A percentile compares a stretch with the other conserved stretches of the same genome.
Evolutionary conservation across 768 basidiomycete genomes (phyloP).

Genomic region (Wakefieldia striispora): DNA sequence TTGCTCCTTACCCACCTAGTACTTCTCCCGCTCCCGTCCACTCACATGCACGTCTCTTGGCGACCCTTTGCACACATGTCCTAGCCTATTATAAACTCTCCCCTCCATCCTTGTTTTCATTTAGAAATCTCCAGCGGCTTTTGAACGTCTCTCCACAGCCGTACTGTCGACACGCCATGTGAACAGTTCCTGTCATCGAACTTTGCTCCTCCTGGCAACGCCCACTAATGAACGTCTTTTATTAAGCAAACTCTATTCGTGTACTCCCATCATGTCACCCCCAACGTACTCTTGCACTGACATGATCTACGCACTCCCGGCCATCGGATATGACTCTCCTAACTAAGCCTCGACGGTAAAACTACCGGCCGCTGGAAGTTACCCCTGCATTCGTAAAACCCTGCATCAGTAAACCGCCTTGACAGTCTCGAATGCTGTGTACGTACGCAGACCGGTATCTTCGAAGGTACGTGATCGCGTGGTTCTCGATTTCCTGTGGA

Average conservation of each 20-base stretch:
- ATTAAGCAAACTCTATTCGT: conserved; percentile 24
- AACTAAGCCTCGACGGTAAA: conserved; percentile 51
- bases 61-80: conserved; percentile 20
- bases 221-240: conserved; percentile 19
- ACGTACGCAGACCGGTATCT: conserved; percentile 88
- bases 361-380: conserved; percentile 69
- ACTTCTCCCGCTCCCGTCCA: conserved; percentile 12
- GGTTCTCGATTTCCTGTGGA: conserved; percentile 82
- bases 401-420: conserved; percentile 10
- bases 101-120: conserved; percentile 21
- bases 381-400: conserved; percentile 38
- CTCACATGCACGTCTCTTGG: conserved; percentile 7
- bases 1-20: conserved; percentile 12
- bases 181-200: conserved; percentile 13
- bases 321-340: conserved; percentile 30
- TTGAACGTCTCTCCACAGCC: conserved; percentile 22
- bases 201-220: conserved; percentile 31
- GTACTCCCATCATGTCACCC: conserved; percentile 15
- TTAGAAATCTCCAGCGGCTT: conserved; percentile 18
- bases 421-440: conserved; percentile 7
- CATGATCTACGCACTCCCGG: conserved; percentile 28
- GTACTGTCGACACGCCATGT: conserved; percentile 17
- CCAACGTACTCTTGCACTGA: conserved; percentile 11
- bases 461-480: conserved; percentile 88
- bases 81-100: conserved; percentile 31